Evolutionary conservation across 345 rosid genomes (phyloP).

Genomic region (Lagerstroemia speciosa): DNA sequence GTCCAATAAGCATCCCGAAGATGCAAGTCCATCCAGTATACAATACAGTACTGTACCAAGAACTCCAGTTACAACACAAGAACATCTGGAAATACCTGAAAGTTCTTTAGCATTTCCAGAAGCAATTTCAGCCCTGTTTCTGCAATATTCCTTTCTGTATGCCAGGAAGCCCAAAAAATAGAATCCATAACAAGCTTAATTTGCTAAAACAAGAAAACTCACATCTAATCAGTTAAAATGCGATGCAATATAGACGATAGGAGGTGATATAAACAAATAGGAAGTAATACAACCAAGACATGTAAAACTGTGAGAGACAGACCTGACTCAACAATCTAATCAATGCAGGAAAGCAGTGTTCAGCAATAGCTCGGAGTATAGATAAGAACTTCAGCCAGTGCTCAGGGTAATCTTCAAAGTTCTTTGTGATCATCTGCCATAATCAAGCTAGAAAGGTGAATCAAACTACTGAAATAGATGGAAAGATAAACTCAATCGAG

Average conservation of each 20-base stretch:
- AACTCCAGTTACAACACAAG: not conserved
- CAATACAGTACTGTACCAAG: too few species aligned
- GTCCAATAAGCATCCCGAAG: constrained; percentile 13
- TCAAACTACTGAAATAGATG: not conserved
- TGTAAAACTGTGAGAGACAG: constrained; percentile 9
- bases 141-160: constrained; percentile 97
- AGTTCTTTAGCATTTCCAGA: constrained; percentile 87
- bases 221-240: not conserved
- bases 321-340: constrained; percentile 92
- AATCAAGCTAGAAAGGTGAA: constrained; percentile 9
- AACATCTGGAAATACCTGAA: constrained; percentile 43
- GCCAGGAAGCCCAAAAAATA: constrained; percentile 99
- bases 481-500: not conserved
- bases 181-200: constrained; percentile 97
- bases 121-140: constrained; percentile 91
- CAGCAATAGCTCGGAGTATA: constrained; percentile 92
- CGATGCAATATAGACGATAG: too few species aligned
- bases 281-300: not conserved
- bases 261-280: not conserved
- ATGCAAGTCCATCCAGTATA: not conserved
- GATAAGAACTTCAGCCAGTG: constrained; percentile 98
- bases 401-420: constrained; percentile 98
- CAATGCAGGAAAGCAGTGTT: constrained; percentile 87
- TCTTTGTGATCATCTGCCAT: constrained; percentile 93
- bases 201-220: constrained; percentile 32